These are phyloP conservation scores for Diaporthe citriasiana DNA, from an alignment of 2,329 filamentous ascomycete genomes.

Conservation along the genomic window DNA sequence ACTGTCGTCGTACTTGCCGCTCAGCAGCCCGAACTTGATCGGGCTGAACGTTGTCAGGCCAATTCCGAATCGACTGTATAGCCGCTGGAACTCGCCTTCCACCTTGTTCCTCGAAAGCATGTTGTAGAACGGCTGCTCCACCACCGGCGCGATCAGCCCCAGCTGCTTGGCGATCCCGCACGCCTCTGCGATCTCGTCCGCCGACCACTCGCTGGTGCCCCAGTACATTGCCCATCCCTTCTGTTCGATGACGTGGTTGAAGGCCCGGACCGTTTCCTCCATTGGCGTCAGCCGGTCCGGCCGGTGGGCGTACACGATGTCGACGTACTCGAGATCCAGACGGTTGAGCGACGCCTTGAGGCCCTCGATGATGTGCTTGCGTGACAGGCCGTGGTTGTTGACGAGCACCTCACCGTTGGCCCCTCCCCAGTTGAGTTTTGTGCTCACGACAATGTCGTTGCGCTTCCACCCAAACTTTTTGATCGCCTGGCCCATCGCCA, in stretches of 20 bases:
- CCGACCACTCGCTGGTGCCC: slow-evolving; percentile 79
- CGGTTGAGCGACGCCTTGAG: slow-evolving; percentile 70
- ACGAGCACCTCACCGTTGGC: slow-evolving; percentile 72
- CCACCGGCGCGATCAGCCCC: slow-evolving; percentile 72
- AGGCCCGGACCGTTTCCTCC: slow-evolving; percentile 78
- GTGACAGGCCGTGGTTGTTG: slow-evolving; percentile 71
- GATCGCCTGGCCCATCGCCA: slow-evolving; percentile 75
- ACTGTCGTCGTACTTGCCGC: slow-evolving; percentile 76
- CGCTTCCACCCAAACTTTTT: slow-evolving; percentile 72
- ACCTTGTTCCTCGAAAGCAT: slow-evolving; percentile 73
- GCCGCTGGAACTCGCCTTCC: slow-evolving; percentile 72
- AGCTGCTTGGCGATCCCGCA: slow-evolving; percentile 72
- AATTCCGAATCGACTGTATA: slow-evolving; percentile 71
- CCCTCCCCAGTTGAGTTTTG: slow-evolving; percentile 76
- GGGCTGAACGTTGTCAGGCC: slow-evolving; percentile 73
- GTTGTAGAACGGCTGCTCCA: slow-evolving; percentile 79
- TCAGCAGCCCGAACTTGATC: slow-evolving; percentile 69
- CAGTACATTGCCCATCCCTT: slow-evolving; percentile 79
- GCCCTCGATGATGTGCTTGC: slow-evolving; percentile 74
- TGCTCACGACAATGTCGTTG: slow-evolving; percentile 72
- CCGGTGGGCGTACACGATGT: slow-evolving; percentile 78
- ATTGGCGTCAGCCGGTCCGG: slow-evolving; percentile 78
- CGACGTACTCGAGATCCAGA: slow-evolving; percentile 72
- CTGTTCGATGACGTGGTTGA: slow-evolving; percentile 77
- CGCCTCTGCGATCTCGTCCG: slow-evolving; percentile 76